phyloP scores from a whole-genome alignment of 1,139 yeast genomes.

The Citeromyces hawaiiensis region DNA sequence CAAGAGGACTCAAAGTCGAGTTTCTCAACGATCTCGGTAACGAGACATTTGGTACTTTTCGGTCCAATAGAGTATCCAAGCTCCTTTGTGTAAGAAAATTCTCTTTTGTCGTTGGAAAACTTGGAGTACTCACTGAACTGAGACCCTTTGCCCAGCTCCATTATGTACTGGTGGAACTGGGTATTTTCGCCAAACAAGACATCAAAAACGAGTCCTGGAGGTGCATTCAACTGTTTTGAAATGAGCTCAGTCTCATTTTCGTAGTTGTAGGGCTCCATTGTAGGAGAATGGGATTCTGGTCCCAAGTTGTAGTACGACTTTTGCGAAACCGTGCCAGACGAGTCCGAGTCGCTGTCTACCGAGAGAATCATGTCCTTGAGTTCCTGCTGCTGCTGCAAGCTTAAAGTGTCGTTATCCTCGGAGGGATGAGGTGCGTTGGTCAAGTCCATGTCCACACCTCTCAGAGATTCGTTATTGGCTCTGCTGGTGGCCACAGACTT shows the following conservation, averaged over 20 bases:
- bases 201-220: slow-evolving; percentile 34
- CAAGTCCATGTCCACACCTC: not conserved
- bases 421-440: not conserved
- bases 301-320: slow-evolving; percentile 25
- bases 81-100: slow-evolving; percentile 29
- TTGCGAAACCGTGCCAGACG: slow-evolving; percentile 2
- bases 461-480: slow-evolving; percentile 11
- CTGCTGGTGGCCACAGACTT: slow-evolving; percentile 16
- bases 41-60: slow-evolving; percentile 38
- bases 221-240: slow-evolving; percentile 22
- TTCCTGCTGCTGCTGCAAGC: not conserved
- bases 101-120: slow-evolving; percentile 21
- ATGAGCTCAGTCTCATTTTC: slow-evolving; percentile 18
- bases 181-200: slow-evolving; percentile 32
- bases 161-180: slow-evolving; percentile 24
- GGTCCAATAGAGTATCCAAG: slow-evolving; percentile 46
- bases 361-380: slow-evolving; percentile 2
- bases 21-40: slow-evolving; percentile 29
- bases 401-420: not conserved
- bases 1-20: slow-evolving; percentile 24
- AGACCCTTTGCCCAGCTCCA: slow-evolving; percentile 32
- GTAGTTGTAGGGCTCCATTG: slow-evolving; percentile 13
- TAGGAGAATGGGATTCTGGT: slow-evolving; percentile 21
- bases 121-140: slow-evolving; percentile 27
- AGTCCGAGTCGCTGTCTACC: slow-evolving; percentile 18